Conservation (phyloP, 441 rosid species). For the Euphorbia corollata region DNA sequence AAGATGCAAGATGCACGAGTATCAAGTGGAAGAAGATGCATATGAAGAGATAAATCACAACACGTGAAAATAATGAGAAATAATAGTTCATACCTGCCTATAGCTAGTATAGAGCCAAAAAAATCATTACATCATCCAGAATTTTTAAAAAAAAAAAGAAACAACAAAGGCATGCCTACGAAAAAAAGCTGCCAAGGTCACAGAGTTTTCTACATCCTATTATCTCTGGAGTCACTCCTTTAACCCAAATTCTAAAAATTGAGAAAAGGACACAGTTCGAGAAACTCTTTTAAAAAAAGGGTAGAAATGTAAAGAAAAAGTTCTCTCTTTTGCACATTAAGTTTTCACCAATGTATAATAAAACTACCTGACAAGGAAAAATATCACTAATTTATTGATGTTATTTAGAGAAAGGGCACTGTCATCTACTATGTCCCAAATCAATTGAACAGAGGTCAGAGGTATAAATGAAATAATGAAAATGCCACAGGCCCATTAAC, state of each 20-base stretch:
- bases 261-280: background rate
- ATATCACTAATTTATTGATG: background rate
- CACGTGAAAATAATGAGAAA: background rate
- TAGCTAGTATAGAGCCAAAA: background rate
- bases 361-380: background rate
- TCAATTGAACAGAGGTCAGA: background rate
- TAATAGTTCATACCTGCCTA: background rate
- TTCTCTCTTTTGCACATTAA: background rate
- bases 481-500: background rate
- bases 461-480: background rate
- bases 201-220: background rate
- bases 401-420: background rate
- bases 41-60: background rate
- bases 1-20: slow-evolving; percentile 5
- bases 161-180: background rate
- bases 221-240: background rate
- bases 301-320: background rate
- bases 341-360: background rate
- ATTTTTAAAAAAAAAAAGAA: too few relatives aligned
- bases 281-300: background rate
- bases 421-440: background rate
- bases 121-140: background rate
- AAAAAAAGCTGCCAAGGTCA: background rate
- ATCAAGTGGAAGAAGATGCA: background rate
- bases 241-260: background rate